A percentile compares a stretch with the other conserved stretches of the same genome.
These are phyloP conservation scores for Acanthamoeba castellanii DNA, from an alignment of 208 protist genomes.

Conservation along the genomic window DNA sequence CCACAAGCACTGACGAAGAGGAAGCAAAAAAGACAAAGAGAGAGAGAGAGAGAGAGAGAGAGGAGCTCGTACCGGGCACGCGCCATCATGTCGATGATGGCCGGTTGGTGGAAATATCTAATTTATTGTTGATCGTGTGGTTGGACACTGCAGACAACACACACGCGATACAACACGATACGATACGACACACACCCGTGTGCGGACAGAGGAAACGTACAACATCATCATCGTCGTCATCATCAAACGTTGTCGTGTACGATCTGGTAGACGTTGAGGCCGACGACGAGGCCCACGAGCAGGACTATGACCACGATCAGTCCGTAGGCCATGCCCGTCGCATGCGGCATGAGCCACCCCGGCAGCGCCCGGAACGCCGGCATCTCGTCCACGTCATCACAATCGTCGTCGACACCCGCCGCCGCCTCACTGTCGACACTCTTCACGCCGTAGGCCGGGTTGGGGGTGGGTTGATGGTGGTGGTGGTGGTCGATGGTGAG, in stretches of 20 bases:
- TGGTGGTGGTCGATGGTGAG: background rate
- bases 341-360: background rate
- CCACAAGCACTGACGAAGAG: slow-evolving; percentile 28
- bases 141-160: background rate
- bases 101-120: background rate
- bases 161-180: background rate
- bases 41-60: background rate
- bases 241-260: background rate
- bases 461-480: background rate
- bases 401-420: background rate
- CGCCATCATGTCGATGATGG: background rate
- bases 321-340: background rate
- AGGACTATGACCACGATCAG: slow-evolving; percentile 29
- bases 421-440: background rate
- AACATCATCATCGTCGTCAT: too few relatives aligned
- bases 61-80: too few relatives aligned
- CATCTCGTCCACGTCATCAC: background rate
- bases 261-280: slow-evolving; percentile 38
- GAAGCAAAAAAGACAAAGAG: background rate
- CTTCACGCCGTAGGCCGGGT: background rate
- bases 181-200: background rate
- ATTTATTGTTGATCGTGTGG: background rate
- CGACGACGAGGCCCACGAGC: slow-evolving; percentile 37
- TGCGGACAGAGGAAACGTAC: background rate
- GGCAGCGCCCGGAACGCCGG: slow-evolving; percentile 10